Conservation (phyloP, 306 rosid species). For the Quillaja saponaria region DNA sequence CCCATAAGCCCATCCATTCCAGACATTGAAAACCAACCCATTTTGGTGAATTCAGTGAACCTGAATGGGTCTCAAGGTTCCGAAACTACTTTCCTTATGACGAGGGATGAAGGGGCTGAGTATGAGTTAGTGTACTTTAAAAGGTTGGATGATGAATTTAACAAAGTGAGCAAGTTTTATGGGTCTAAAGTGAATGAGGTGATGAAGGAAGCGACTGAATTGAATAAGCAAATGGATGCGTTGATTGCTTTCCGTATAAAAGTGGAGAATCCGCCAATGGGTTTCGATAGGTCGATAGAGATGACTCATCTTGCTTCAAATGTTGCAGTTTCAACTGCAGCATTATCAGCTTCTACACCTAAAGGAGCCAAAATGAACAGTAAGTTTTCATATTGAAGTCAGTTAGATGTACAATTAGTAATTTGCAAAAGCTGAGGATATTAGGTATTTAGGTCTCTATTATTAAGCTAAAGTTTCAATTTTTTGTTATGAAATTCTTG, state of each 20-base stretch:
- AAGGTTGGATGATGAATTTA: constrained; percentile 58
- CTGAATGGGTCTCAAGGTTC: constrained; percentile 37
- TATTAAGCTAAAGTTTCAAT: too few species aligned
- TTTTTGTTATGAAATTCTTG: too few species aligned
- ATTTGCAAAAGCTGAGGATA: too few species aligned
- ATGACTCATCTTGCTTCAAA: constrained; percentile 57
- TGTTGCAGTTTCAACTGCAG: constrained; percentile 49
- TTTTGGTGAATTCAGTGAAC: constrained; percentile 37
- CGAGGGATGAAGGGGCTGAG: constrained; percentile 70
- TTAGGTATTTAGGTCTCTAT: too few species aligned
- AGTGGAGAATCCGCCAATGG: constrained; percentile 53
- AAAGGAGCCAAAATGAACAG: constrained; percentile 35
- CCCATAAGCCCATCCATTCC: constrained; percentile 27
- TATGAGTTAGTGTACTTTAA: constrained; percentile 55
- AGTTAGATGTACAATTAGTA: too few species aligned
- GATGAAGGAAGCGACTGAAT: constrained; percentile 54
- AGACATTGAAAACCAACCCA: constrained; percentile 64
- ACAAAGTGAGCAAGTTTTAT: constrained; percentile 61
- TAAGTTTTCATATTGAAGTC: constrained; percentile 18
- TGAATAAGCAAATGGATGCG: constrained; percentile 73
- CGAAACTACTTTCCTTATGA: constrained; percentile 52
- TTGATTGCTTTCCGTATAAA: constrained; percentile 64
- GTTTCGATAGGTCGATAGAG: constrained; percentile 42
- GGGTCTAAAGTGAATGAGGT: constrained; percentile 53
- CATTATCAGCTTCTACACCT: constrained; percentile 54